Evolutionary conservation across 2,329 filamentous ascomycete genomes (phyloP).

Genomic region (Trichoderma sp.): DNA sequence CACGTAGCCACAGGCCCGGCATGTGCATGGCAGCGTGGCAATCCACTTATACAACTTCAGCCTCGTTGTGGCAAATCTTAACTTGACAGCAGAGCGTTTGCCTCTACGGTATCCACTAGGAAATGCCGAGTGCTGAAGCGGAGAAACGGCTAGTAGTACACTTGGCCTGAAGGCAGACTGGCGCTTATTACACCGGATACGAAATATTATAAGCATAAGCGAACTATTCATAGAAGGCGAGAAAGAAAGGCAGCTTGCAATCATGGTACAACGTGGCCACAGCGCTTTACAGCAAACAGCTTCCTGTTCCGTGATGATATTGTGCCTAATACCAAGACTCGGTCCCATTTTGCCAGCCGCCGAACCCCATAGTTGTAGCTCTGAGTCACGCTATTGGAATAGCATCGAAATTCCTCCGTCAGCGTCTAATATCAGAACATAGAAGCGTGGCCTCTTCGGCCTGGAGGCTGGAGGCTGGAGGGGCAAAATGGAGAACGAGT

Average conservation of each 20-base stretch:
- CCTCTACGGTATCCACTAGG: neutral
- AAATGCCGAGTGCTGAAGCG: neutral
- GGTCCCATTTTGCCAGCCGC: conserved; percentile 1
- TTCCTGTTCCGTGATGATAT: conserved; percentile 1
- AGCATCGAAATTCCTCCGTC: conserved; percentile 17
- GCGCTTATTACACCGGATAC: neutral
- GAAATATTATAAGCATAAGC: neutral
- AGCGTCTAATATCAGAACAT: conserved; percentile 10
- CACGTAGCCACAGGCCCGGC: neutral
- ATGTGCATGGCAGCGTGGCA: neutral
- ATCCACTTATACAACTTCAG: neutral
- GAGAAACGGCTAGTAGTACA: neutral
- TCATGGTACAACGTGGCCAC: neutral
- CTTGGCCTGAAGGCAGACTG: neutral
- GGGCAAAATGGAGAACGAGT: conserved; percentile 25
- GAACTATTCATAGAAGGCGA: neutral
- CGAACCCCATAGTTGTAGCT: conserved; percentile 9
- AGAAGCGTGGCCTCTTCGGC: conserved; percentile 28
- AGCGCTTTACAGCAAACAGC: neutral
- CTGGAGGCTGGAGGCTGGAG: conserved; percentile 10
- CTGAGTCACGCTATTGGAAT: conserved; percentile 25
- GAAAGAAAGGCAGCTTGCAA: neutral
- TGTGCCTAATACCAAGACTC: conserved; percentile 1
- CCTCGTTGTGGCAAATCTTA: conserved; percentile 2
- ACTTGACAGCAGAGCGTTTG: neutral